Evolutionary conservation across 2,329 filamentous ascomycete genomes (phyloP), one percentile per base, ranked within the genome.

Genomic region (Xylogone sp.): DNA sequence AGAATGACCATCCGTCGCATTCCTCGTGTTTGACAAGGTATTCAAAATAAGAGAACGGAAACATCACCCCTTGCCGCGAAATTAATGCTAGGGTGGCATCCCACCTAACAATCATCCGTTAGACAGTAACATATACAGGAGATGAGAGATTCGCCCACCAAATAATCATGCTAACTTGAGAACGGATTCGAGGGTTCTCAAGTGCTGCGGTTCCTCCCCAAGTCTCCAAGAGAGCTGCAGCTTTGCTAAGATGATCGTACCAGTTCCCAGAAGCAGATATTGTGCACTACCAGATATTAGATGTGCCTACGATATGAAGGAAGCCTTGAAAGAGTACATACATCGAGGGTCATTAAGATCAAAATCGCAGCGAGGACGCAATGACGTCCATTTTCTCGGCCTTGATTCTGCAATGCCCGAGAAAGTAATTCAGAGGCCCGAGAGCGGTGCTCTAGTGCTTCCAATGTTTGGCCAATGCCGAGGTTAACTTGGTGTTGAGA

Each of bases 71-170:
- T 21, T 62, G 56, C 3, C 68, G 61, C 12, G 62, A 65, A 8
- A 66, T 63, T 4, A 70, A 49, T 3, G 68, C 67, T 1, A 68
- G 55, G 0, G 65, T 68, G 19, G 65, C 64, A 39, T 70, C 68
- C 61, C 59, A 67, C 48, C 48, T 50, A 7, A 18, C 45, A 18
- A 45, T 22, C 21, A 42, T 50, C 45, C 46, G 48, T n/a, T 8
- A n/a, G 21, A 18, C 5, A 20, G 7, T 24, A 21, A 7, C 21
- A 22, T 16, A 27, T 27, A 27, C 24, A 27, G 24, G 5, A 27
- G 6, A 5, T 10, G 24, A 27, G 24, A 10, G 10, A 5, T 27
- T 19, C 16, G 8, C 48, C 13, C 45, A 50, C 67, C 66, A 69
- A 10, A 66, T 52, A 0, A 69, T 49, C 60, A 69, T 64, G 2